Evolutionary conservation across 495 filamentous ascomycete genomes (phyloP), one percentile per base, ranked within the genome.

Genomic region (Lichina pygmaea): DNA sequence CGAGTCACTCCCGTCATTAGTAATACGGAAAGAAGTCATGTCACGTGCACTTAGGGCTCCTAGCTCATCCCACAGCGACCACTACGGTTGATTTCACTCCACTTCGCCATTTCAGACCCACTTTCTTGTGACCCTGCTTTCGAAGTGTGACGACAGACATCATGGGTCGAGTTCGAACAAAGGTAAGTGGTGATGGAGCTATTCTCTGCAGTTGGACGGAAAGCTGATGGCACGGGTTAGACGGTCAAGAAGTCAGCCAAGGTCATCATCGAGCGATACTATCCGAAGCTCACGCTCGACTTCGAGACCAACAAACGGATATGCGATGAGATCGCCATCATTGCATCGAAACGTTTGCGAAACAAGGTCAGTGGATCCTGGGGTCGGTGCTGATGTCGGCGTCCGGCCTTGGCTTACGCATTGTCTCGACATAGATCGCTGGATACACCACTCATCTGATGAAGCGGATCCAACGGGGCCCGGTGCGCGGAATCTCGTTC

Each of bases 251-350:
- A 93, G 72, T 95, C 86, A 66, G 86, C 91, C 67, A 95, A 95
- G 78, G 83, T 94, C 73, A 84, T 95, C 68, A 94, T 97, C 66
- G 89, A 95, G 77, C 78, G 81, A 53, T 93, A 93, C 73, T 93
- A 97, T 73, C 91, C 89, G 58, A 83, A 83, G 65, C 71, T 99
- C 62, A 93, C 85, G 47, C 83, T 95, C 63, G 91, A 95, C 69
- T 99, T 99, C 73, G 91, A 99, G 74, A 91, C 83, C 75, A 97
- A 97, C 78, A 95, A 97, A 78, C 71, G 86, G 53, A 86, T 94
- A 57, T 95, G 91, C 70, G 91, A 95, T 83, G 91, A 99, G 70
- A 92, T 99, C 55, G 91, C 91, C 60, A 93, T 95, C 66, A 99
- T 95, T 63, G 83, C 91, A 52, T 84, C 78, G 50, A 94, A 94